Evolutionary conservation across 2,329 filamentous ascomycete species (phyloP).

Genomic region (Xylaria digitata): DNA sequence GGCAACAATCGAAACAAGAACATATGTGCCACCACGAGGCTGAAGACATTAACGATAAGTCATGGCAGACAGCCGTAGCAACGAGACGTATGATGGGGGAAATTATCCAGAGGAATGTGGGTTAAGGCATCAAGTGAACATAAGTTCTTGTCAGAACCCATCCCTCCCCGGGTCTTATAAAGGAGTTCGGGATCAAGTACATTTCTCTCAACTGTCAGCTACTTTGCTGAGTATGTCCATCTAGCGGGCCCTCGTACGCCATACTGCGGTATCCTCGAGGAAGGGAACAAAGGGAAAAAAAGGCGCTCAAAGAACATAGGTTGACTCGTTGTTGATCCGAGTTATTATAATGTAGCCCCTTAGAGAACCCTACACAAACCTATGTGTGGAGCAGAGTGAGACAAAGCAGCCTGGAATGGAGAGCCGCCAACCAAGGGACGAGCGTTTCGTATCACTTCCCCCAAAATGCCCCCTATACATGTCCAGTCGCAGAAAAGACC

Average conservation of each 20-base stretch:
- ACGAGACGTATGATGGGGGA: slow-evolving; percentile 41
- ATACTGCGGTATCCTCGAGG: slow-evolving; percentile 39
- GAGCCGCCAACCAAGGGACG: slow-evolving; percentile 42
- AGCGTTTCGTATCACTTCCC: slow-evolving; percentile 25
- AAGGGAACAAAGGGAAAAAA: slow-evolving; percentile 42
- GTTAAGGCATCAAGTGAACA: slow-evolving; percentile 43
- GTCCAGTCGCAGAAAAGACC: slow-evolving; percentile 2
- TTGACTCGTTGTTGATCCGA: slow-evolving; percentile 42
- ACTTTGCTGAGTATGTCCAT: slow-evolving; percentile 35
- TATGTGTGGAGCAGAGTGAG: slow-evolving; percentile 34
- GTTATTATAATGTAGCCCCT: slow-evolving; percentile 41
- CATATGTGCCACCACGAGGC: slow-evolving; percentile 46
- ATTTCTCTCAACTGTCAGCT: slow-evolving; percentile 33
- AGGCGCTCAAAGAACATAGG: slow-evolving; percentile 45
- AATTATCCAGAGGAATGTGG: slow-evolving; percentile 48
- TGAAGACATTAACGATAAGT: slow-evolving; percentile 43
- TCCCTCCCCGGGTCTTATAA: slow-evolving; percentile 49
- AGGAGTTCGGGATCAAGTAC: slow-evolving; percentile 37
- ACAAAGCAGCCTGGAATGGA: slow-evolving; percentile 49
- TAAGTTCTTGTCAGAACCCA: slow-evolving; percentile 40
- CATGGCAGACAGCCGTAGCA: slow-evolving; percentile 45
- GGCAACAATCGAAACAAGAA: slow-evolving; percentile 48
- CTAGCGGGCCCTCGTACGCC: slow-evolving; percentile 32
- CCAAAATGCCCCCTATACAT: slow-evolving; percentile 34
- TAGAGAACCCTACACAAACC: slow-evolving; percentile 28